Percentiles rank a stretch among this genome's conserved stretches.
Evolutionary conservation across 441 rosid species (phyloP).

Genomic region (Corymbia calophylla): DNA sequence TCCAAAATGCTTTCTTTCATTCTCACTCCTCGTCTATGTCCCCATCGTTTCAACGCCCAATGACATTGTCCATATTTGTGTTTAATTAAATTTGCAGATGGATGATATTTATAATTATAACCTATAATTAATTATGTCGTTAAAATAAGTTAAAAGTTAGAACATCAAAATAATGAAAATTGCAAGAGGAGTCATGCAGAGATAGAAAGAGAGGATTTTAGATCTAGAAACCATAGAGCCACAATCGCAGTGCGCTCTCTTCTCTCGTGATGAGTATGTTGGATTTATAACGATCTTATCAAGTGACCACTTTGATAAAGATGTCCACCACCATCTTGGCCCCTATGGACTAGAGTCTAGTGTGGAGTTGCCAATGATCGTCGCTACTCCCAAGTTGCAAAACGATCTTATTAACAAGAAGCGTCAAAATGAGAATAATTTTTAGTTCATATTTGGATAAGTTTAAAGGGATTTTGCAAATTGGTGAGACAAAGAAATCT

Average conservation of each 20-base stretch:
- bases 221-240: background rate
- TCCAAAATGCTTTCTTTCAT: background rate
- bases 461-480: background rate
- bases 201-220: background rate
- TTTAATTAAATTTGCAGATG: background rate
- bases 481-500: background rate
- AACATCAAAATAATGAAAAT: background rate
- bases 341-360: background rate
- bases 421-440: background rate
- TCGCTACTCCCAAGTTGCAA: rapidly evolving
- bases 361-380: background rate
- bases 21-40: background rate
- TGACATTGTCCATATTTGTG: background rate
- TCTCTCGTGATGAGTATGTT: background rate
- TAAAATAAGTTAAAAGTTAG: background rate
- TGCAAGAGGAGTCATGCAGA: background rate
- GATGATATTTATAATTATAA: background rate
- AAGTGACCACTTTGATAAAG: too few relatives aligned
- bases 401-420: background rate
- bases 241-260: rapidly evolving
- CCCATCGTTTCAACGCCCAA: background rate
- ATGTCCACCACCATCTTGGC: background rate
- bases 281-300: background rate
- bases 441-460: background rate
- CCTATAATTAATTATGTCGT: background rate